Base-by-base conservation (phyloP, 2,329 filamentous ascomycete species). In the Thielaviopsis populi region DNA sequence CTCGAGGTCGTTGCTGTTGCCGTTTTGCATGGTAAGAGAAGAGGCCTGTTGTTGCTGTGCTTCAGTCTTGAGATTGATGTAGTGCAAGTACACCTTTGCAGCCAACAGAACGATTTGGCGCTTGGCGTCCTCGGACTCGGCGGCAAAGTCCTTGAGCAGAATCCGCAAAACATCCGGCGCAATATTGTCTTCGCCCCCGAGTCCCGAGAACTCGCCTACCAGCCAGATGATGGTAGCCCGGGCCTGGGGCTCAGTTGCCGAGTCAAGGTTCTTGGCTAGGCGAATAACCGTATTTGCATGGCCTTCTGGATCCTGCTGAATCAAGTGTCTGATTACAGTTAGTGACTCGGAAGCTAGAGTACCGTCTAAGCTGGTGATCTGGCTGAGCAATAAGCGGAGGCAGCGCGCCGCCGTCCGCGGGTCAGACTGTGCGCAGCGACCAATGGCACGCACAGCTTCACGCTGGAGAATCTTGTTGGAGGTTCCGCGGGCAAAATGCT, bases 201-300 rank as follows among this genome's bases (percentile, higher is more conserved):
- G 74, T 0, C 90, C 89, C 0, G 92, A 84, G 69, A 95, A 97
- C 73, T 99, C 94, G 56, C 94, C 94, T 0, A 97, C 91, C 0
- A 99, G 83, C 94, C 94, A 99, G 69, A 99, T 88, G 67, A 99
- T 96, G 60, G 89, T 96, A 2, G 94, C 94, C 68, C 94, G 82
- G 2, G 94, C 94, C 66, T 91, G 87, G 1, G 94, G 85, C 67
- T 94, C 91, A 0, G 88, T 89, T 1, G 91, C 89, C 2, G 87
- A 88, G 70, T 96, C 94, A 1, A 99, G 82, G 67, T 96, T 91
- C 74, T 91, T 94, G 5, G 94, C 94, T 59, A 99, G 76, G 58
- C 90, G 83, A 41, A 97, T 83, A 1, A 97, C 91, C 0, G 94
- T 99, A 50, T 86, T 87, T 11, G 84, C 81, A 71, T 99, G 94